Evolutionary conservation across 345 rosid species (phyloP).

Genomic region (Eucalyptus marginata): DNA sequence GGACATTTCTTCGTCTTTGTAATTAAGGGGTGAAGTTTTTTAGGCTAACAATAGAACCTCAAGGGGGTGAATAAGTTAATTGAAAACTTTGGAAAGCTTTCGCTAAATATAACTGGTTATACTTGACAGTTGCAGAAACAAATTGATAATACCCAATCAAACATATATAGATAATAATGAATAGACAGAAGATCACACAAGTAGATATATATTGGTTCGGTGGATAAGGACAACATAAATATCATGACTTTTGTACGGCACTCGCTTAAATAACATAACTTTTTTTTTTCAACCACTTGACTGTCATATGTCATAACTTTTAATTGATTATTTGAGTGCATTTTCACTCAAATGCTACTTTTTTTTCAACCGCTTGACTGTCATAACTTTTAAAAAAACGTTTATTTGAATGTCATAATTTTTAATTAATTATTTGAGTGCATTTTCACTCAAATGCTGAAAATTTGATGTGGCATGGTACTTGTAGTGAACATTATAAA

Average conservation of each 20-base stretch:
- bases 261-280: neutral
- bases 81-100: neutral
- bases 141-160: neutral
- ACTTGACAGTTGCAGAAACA: neutral
- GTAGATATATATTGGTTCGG: neutral
- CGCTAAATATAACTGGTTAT: neutral
- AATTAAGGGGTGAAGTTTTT: neutral
- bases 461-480: neutral
- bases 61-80: neutral
- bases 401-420: too few species aligned
- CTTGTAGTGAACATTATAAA: neutral
- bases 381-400: too few species aligned
- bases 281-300: too few species aligned
- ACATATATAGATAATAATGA: neutral
- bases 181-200: neutral
- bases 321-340: too few species aligned
- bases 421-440: too few species aligned
- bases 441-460: neutral
- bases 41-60: neutral
- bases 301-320: too few species aligned
- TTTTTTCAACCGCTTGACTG: too few species aligned
- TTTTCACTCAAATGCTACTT: neutral
- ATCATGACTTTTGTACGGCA: accelerated
- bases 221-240: too few species aligned
- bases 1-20: neutral